Base-by-base conservation (phyloP, 176 grass and related monocot species). In the Themeda triandra region DNA sequence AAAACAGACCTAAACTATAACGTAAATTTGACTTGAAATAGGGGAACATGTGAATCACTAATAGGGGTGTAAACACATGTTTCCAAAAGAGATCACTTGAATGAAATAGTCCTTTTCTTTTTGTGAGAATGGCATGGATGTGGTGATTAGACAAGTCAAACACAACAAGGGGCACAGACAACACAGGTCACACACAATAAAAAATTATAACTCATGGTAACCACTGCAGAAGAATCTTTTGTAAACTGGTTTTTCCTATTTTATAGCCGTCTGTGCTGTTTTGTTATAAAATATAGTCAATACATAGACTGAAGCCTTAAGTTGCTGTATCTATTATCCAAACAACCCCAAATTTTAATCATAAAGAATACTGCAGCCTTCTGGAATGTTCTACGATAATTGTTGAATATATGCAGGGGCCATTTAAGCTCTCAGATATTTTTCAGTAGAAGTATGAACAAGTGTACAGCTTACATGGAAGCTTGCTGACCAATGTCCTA, bases 401-500 rank as follows among this genome's bases (percentile, higher is more conserved):
- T 53, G 21, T 53, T 53, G 18, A 53, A 21, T 46, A 44, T 30
- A 46, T 31, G 42, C 28, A 24, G 31, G 23, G 48, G 60, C 17
- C 10, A 24, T 79, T 60, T 8, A 31, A 23, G 29, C 18, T 35
- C 28, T 33, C 23, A 75, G 10, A 33, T n/a, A 75, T 9, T 67
- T 32, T 4, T 27, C 21, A 31, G 45, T 84, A 37, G 4, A 84
- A 79, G 68, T 48, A 82, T 12, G 67, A 62, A 66, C 25, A 75
- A 82, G 36, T 83, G 35, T 79, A 83, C 13, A 86, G 29, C 82
- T 78, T 85, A 95, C 96, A 86, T 78, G 91, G 93, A 56, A 95
- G 79, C 90, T 98, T 98, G 86, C 84, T 92, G 29, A 94, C 91
- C 64, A 98, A 39, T 71, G 82, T 75, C 81, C 96, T 92, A 83